Evolutionary conservation across 768 basidiomycete genomes (phyloP), one percentile per base, ranked within the genome.

Genomic region (Trametes elegans): DNA sequence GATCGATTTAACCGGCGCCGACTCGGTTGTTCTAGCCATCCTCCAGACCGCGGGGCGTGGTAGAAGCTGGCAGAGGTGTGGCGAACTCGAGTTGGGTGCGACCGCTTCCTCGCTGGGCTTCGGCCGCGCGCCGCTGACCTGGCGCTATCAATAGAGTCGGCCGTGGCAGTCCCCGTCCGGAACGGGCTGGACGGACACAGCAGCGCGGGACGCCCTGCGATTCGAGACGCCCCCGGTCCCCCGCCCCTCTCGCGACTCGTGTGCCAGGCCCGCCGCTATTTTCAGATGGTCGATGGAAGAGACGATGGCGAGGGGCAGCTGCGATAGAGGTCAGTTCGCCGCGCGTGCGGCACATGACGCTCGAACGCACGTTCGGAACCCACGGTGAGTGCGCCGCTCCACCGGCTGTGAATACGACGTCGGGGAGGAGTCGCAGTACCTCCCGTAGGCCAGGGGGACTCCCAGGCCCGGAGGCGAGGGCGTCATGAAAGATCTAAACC

Each of bases 41-140:
- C 10, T 35, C 13, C 34, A 35, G n/a, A n/a, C n/a, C n/a, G n/a
- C n/a, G n/a, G n/a, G 13, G 3, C 13, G 34, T 32, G n/a, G 7
- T 18, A n/a, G 8, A 19, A 18, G 46, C 31, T 23, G 11, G 3
- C 1, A 47, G 40, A 21, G 21, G 21, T 19, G 29, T 10, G 18
- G 19, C 14, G 18, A 14, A 8, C 49, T 32, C 40, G 28, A 40
- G 27, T 21, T n/a, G 7, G 27, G 49, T 39, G 32, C 27, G 21
- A 39, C 21, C n/a, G 4, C 28, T 31, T 14, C 39, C 9, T 19
- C 34, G 18, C 27, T 27, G 29, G 1, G 14, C 39, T 41, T 50
- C 49, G 19, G n/a, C 34, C 39, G 49, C 29, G 39, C 38, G 49
- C 49, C 49, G 49, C 49, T 50, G 49, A 50, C 49, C 11, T 41